Percentiles rank a stretch among this genome's conserved stretches.
Evolutionary conservation across 768 basidiomycete genomes (phyloP).

Genomic region (Agrocybe praecox): DNA sequence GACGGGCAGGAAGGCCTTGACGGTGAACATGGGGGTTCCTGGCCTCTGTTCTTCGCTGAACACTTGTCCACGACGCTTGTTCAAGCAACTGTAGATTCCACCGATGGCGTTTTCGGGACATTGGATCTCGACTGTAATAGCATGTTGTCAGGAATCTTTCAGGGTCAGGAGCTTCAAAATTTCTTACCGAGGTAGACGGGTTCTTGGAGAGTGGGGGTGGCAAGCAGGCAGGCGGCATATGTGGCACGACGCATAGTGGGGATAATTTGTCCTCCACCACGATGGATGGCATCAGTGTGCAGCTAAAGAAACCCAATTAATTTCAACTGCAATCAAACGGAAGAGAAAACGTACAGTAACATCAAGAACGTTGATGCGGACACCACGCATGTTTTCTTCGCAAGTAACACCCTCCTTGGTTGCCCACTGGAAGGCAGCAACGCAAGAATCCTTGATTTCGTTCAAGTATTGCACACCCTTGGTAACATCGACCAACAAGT

Average conservation of each 20-base stretch:
- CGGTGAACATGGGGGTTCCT: conserved; percentile 99
- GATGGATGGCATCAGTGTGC: conserved; percentile 98
- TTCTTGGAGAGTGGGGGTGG: conserved; percentile 90
- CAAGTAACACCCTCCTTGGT: conserved; percentile 96
- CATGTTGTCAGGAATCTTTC: neutral
- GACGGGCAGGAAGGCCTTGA: conserved; percentile 96
- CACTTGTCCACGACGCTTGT: conserved; percentile 98
- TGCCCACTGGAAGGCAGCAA: conserved; percentile 99
- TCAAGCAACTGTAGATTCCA: conserved; percentile 92
- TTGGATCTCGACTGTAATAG: conserved; percentile 85
- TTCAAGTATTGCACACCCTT: conserved; percentile 99
- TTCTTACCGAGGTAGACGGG: conserved; percentile 87
- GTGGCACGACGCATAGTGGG: conserved; percentile 95
- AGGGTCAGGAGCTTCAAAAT: neutral
- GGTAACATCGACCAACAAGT: conserved; percentile 95
- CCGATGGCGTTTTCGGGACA: conserved; percentile 97
- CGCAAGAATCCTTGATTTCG: conserved; percentile 99
- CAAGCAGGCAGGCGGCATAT: conserved; percentile 94
- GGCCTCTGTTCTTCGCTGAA: conserved; percentile 96
- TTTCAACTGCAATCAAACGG: neutral
- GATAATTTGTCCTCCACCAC: conserved; percentile 98
- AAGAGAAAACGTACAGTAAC: conserved; percentile 68
- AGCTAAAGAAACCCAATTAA: conserved; percentile 50
- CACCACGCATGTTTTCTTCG: conserved; percentile 99
- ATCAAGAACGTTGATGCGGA: conserved; percentile 94